These are phyloP conservation scores for Pichia sp. DNA, from an alignment of 1,139 yeast species.

Conservation along the genomic window DNA sequence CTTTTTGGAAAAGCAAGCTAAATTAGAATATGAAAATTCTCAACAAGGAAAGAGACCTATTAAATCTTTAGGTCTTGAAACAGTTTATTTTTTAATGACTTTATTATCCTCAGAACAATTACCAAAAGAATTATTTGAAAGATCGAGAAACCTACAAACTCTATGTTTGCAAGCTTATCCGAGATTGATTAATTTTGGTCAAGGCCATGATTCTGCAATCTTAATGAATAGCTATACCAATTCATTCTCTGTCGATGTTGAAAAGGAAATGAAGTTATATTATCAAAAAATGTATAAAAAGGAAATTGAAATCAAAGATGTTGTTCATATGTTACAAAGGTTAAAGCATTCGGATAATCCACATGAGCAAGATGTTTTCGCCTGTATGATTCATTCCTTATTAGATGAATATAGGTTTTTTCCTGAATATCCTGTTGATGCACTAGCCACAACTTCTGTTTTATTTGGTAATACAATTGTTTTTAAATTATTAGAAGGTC, in stretches of 20 bases:
- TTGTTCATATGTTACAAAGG: conserved; percentile 72
- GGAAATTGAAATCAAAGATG: conserved; percentile 83
- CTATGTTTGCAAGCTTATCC: conserved; percentile 85
- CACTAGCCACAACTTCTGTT: conserved; percentile 91
- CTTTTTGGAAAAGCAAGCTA: conserved; percentile 34
- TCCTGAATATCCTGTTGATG: conserved; percentile 91
- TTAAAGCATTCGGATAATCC: conserved; percentile 77
- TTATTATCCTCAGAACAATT: conserved; percentile 28
- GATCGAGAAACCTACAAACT: conserved; percentile 68
- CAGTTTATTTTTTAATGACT: conserved; percentile 35
- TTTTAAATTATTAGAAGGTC: conserved; percentile 80
- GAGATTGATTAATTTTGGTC: conserved; percentile 84
- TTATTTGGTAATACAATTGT: conserved; percentile 88
- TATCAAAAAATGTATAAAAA: conserved; percentile 93
- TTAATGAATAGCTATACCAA: conserved; percentile 53
- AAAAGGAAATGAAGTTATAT: conserved; percentile 86
- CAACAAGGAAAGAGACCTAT: conserved; percentile 30
- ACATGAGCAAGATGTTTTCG: conserved; percentile 93
- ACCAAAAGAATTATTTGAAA: conserved; percentile 47
- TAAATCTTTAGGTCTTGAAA: conserved; percentile 35
- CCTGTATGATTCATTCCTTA: conserved; percentile 95
- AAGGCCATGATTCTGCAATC: conserved; percentile 85
- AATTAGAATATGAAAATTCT: conserved; percentile 34
- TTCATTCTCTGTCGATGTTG: conserved; percentile 66
- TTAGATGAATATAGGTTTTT: conserved; percentile 92